Percentiles rank a stretch among this genome's conserved stretches.
phyloP scores from a whole-genome alignment of 2,329 filamentous ascomycete species.

The Xylariaceae sp. region DNA sequence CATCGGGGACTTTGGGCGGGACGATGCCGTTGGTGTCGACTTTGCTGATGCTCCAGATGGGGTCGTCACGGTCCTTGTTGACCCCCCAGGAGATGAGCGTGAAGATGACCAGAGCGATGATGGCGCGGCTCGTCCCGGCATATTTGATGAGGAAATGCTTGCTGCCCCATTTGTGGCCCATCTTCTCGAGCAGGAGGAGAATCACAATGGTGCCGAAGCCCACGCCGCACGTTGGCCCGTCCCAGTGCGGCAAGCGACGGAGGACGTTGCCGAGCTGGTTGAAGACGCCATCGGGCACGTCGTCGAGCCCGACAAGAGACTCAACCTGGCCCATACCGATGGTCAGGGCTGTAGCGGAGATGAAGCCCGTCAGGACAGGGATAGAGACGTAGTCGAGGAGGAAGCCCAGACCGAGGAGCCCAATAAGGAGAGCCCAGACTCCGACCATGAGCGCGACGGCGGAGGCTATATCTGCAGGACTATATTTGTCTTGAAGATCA shows the following conservation, averaged over 20 bases:
- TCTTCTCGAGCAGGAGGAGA: slow-evolving; percentile 51
- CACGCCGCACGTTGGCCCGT: slow-evolving; percentile 55
- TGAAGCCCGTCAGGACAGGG: slow-evolving; percentile 61
- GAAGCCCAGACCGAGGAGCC: slow-evolving; percentile 60
- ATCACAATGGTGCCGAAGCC: slow-evolving; percentile 55
- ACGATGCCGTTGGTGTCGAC: slow-evolving; percentile 52
- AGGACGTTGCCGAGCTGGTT: slow-evolving; percentile 57
- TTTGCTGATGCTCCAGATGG: slow-evolving; percentile 55
- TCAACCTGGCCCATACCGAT: slow-evolving; percentile 63
- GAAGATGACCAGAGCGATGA: slow-evolving; percentile 56
- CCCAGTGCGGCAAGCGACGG: slow-evolving; percentile 49
- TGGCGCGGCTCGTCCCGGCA: slow-evolving; percentile 55
- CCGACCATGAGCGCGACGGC: slow-evolving; percentile 62
- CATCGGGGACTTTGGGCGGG: slow-evolving; percentile 42
- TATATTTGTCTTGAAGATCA: slow-evolving; percentile 47
- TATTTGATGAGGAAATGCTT: slow-evolving; percentile 55
- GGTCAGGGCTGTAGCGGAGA: slow-evolving; percentile 61
- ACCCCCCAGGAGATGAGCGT: slow-evolving; percentile 60
- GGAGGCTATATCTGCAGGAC: slow-evolving; percentile 52
- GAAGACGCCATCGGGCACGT: slow-evolving; percentile 46
- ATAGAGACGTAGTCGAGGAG: slow-evolving; percentile 63
- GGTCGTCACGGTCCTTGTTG: slow-evolving; percentile 47
- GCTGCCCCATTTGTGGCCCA: slow-evolving; percentile 55
- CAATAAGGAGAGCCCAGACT: slow-evolving; percentile 54
- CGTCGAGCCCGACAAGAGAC: slow-evolving; percentile 53